Conservation (phyloP, 2,329 filamentous ascomycete genomes). For the Colletotrichum scovillei region DNA sequence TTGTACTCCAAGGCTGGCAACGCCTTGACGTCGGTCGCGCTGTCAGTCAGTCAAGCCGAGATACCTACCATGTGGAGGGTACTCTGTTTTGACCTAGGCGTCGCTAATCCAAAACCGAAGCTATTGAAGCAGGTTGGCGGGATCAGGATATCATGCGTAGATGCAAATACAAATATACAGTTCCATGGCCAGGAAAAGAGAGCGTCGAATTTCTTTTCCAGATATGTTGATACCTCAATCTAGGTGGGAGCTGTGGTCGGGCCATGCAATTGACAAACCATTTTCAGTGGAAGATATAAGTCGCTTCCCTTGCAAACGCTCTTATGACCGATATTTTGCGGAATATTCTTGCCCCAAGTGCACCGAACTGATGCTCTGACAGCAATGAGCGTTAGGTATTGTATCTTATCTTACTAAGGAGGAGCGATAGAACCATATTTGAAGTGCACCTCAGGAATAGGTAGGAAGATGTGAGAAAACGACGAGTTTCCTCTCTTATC, state of each 20-base stretch:
- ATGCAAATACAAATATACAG: background rate
- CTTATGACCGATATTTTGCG: background rate
- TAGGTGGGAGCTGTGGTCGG: too few species aligned
- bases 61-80: background rate
- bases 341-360: background rate
- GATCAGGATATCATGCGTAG: background rate
- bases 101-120: background rate
- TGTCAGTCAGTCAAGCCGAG: background rate
- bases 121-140: background rate
- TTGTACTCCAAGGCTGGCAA: background rate
- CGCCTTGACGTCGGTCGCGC: background rate
- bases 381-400: too few species aligned
- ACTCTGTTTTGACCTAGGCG: too few species aligned
- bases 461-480: background rate
- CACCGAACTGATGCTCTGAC: too few species aligned
- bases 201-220: background rate
- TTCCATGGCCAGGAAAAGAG: background rate
- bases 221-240: background rate
- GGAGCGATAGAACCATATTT: too few species aligned
- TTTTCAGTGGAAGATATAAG: background rate
- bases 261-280: background rate
- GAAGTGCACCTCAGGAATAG: background rate
- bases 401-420: too few species aligned
- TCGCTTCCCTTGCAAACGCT: background rate
- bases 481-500: background rate